A percentile compares a stretch with the other conserved stretches of the same genome.
These are phyloP conservation scores for Solanum stenotomum DNA, from an alignment of 257 asterid species.

Conservation along the genomic window DNA sequence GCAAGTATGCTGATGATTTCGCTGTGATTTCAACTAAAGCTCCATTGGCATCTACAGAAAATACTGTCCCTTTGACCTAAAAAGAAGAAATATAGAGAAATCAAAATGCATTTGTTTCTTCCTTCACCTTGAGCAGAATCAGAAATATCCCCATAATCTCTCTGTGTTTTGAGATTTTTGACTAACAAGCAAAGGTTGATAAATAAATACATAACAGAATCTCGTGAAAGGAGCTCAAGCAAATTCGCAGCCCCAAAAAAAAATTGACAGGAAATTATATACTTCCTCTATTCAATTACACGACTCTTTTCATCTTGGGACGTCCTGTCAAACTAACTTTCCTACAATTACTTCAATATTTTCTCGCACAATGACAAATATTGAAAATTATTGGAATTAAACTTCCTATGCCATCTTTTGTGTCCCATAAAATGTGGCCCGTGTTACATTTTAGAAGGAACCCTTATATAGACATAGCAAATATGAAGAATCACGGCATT, in stretches of 20 bases:
- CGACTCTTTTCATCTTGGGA: neutral
- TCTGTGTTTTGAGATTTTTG: neutral
- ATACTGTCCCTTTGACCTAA: conserved; percentile 87
- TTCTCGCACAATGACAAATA: neutral
- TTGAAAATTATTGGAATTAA: neutral
- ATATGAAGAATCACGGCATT: neutral
- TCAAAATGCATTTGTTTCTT: neutral
- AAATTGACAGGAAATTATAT: neutral
- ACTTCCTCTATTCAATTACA: neutral
- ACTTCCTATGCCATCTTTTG: neutral
- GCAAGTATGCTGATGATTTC: conserved; percentile 88
- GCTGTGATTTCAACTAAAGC: conserved; percentile 93
- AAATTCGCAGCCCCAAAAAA: neutral
- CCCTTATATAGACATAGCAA: neutral
- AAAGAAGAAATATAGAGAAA: neutral
- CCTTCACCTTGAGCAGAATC: neutral
- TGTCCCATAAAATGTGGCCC: neutral
- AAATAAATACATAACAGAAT: neutral
- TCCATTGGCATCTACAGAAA: conserved; percentile 56
- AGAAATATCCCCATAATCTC: neutral
- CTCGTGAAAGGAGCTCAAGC: neutral
- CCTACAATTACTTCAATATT: neutral
- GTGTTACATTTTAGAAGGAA: neutral
- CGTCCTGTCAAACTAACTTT: neutral
- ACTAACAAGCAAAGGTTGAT: neutral